Evolutionary conservation across 805 yeast genomes (phyloP).

Genomic region (Starmerella vaccinii): DNA sequence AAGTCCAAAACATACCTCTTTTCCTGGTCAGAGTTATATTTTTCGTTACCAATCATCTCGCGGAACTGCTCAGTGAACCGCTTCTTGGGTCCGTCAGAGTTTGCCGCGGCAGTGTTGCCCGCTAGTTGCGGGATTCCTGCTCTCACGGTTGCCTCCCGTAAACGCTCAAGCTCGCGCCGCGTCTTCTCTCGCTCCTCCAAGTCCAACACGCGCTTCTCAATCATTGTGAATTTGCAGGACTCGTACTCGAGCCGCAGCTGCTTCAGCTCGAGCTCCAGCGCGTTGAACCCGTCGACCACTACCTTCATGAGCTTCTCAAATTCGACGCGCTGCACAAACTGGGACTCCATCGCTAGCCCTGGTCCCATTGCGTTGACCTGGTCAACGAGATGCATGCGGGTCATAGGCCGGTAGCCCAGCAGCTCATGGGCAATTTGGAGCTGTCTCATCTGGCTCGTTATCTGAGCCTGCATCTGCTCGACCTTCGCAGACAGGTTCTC

Average conservation of each 20-base stretch:
- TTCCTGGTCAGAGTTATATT: neutral
- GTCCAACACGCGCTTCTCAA: neutral
- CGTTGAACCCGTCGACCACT: neutral
- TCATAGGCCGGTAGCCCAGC: neutral
- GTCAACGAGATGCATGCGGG: no score
- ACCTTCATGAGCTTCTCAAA: neutral
- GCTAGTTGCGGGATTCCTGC: no score
- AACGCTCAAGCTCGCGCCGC: neutral
- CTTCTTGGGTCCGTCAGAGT: no score
- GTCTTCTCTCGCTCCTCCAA: neutral
- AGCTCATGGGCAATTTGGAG: neutral
- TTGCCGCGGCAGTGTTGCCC: no score
- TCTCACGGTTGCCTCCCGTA: neutral
- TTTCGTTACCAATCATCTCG: neutral
- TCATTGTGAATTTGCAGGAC: neutral
- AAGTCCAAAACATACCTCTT: neutral
- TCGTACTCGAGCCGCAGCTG: neutral
- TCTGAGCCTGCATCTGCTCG: neutral
- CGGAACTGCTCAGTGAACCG: neutral
- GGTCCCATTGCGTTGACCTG: neutral
- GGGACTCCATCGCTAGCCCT: neutral
- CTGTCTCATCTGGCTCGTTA: neutral
- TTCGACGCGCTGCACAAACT: neutral
- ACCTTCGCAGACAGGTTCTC: neutral
- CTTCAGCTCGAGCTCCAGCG: neutral